Conservation (phyloP, 208 protist species). For the Wallacemonas sp. region DNA sequence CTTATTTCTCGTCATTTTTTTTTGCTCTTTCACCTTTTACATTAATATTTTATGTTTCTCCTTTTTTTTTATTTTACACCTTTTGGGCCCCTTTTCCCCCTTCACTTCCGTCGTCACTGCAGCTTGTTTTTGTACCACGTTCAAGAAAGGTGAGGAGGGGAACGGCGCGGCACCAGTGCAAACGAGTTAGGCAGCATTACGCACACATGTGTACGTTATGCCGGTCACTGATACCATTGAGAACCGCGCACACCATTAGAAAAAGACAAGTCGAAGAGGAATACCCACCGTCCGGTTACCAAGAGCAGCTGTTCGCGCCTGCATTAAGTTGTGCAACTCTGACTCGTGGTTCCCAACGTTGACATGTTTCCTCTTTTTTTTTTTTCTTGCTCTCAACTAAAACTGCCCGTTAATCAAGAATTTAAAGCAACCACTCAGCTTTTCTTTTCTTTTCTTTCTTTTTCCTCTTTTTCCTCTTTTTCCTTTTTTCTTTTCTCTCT, state of each 20-base stretch:
- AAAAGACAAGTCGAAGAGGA: not conserved
- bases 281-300: not conserved
- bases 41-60: not conserved
- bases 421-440: too few species aligned
- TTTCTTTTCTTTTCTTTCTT: too few species aligned
- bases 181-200: too few species aligned
- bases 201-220: not conserved
- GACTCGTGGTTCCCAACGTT: too few species aligned
- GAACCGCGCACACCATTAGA: not conserved
- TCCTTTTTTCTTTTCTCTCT: conserved; percentile 4
- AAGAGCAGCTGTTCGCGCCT: conserved; percentile 15
- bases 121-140: not conserved
- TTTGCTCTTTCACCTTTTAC: too few species aligned
- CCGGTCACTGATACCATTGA: not conserved
- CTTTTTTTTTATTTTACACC: not conserved
- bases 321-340: conserved; percentile 18
- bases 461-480: conserved; percentile 11
- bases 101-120: not conserved
- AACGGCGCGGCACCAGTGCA: too few species aligned
- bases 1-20: conserved; percentile 1
- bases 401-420: too few species aligned
- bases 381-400: too few species aligned
- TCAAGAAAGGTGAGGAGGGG: too few species aligned
- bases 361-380: not conserved
- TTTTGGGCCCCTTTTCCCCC: conserved; percentile 1